phyloP scores from a whole-genome alignment of 495 filamentous ascomycete genomes.

The Penicillium cosmopolitanum region DNA sequence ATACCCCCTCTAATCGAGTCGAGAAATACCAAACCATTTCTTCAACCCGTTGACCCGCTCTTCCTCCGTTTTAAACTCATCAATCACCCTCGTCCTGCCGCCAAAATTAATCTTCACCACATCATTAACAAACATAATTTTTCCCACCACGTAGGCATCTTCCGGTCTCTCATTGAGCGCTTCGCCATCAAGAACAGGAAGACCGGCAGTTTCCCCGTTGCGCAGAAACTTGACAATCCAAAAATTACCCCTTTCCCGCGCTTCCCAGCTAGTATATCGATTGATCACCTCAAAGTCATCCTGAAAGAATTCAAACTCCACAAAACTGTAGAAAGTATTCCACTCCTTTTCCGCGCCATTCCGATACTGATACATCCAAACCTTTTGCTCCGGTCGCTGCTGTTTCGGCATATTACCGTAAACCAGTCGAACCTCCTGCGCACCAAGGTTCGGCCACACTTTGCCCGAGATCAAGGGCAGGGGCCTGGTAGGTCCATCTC shows the following conservation, averaged over 20 bases:
- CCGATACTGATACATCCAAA: slow-evolving; percentile 68
- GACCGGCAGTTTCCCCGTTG: slow-evolving; percentile 28
- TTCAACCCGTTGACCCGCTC: slow-evolving; percentile 43
- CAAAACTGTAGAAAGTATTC: slow-evolving; percentile 62
- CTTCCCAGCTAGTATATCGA: slow-evolving; percentile 52
- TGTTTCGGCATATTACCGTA: slow-evolving; percentile 51
- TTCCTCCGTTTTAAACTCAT: slow-evolving; percentile 50
- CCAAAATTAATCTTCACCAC: slow-evolving; percentile 62
- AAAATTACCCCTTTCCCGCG: slow-evolving; percentile 53
- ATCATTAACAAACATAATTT: slow-evolving; percentile 59
- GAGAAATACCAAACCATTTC: slow-evolving; percentile 33
- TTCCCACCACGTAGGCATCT: slow-evolving; percentile 50
- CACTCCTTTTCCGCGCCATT: slow-evolving; percentile 50
- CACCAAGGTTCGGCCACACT: slow-evolving; percentile 45
- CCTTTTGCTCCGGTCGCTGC: slow-evolving; percentile 40
- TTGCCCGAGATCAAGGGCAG: slow-evolving; percentile 50
- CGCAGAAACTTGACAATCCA: slow-evolving; percentile 62
- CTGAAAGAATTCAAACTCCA: slow-evolving; percentile 62
- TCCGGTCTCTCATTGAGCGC: slow-evolving; percentile 17
- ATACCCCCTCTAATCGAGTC: neutral
- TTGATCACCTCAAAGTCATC: slow-evolving; percentile 70
- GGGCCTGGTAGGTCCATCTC: slow-evolving; percentile 60
- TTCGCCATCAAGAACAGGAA: slow-evolving; percentile 20
- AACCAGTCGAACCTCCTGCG: slow-evolving; percentile 54
- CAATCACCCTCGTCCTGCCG: slow-evolving; percentile 56